Evolutionary conservation across 331 rosid genomes (phyloP).

Genomic region (Prunus yedoensis): DNA sequence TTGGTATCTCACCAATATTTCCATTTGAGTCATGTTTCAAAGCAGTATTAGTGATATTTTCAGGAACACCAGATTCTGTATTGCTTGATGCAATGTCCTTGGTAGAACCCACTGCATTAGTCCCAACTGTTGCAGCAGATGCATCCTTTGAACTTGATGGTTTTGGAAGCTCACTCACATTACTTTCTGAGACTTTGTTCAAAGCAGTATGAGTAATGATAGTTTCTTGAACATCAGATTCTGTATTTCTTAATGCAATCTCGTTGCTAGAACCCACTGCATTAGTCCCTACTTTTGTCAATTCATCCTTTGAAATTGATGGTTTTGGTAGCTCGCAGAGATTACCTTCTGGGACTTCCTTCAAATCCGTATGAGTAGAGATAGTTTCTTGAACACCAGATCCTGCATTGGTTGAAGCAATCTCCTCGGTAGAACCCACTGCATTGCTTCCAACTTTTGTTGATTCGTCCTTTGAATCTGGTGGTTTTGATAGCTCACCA

Average conservation of each 20-base stretch:
- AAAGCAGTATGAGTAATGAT: neutral
- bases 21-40: constrained; percentile 30
- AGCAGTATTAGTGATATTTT: constrained; percentile 35
- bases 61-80: constrained; percentile 35
- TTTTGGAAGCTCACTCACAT: neutral
- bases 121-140: neutral
- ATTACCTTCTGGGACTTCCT: neutral
- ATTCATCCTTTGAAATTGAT: neutral
- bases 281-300: neutral
- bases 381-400: neutral
- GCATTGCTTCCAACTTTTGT: neutral
- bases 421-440: neutral
- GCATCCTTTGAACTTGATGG: neutral
- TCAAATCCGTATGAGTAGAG: neutral
- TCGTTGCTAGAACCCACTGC: neutral
- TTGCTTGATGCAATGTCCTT: neutral
- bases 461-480: neutral
- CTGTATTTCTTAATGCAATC: neutral
- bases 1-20: constrained; percentile 14
- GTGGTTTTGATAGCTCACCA: neutral
- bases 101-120: constrained; percentile 3
- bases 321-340: neutral
- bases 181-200: neutral
- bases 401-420: neutral
- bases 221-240: neutral